Evolutionary conservation across 768 basidiomycete species (phyloP).

Genomic region (Royoungia palumana): DNA sequence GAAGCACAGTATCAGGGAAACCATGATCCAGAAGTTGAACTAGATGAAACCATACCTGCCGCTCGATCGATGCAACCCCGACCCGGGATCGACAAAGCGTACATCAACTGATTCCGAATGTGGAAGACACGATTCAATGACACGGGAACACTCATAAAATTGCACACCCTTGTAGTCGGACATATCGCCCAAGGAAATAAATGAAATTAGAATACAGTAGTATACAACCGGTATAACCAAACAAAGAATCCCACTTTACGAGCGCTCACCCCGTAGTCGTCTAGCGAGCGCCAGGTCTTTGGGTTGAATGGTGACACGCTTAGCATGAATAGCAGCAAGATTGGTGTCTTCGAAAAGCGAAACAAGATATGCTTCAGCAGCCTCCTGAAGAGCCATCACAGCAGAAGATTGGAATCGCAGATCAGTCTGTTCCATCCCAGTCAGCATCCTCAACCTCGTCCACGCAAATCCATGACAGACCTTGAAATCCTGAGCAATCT

Average conservation of each 20-base stretch:
- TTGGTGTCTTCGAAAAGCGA: slow-evolving; percentile 77
- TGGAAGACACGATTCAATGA: no score
- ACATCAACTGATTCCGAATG: no score
- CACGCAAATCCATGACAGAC: slow-evolving; percentile 39
- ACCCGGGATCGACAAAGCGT: no score
- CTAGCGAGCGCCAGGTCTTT: slow-evolving; percentile 79
- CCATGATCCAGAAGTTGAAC: no score
- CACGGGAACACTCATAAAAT: no score
- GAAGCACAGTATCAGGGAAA: no score
- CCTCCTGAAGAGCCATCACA: slow-evolving; percentile 82
- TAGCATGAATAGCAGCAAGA: slow-evolving; percentile 79
- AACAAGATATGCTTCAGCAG: slow-evolving; percentile 75
- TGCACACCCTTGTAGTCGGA: no score
- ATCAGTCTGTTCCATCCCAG: slow-evolving; percentile 47
- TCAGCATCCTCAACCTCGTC: background rate
- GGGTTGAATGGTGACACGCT: slow-evolving; percentile 79
- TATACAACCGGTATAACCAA: slow-evolving; percentile 13
- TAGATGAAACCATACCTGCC: no score
- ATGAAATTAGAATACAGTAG: slow-evolving; percentile 22
- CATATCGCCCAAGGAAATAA: background rate
- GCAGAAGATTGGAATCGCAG: slow-evolving; percentile 88
- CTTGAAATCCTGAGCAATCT: slow-evolving; percentile 89
- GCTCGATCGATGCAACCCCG: no score
- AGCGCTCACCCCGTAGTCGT: slow-evolving; percentile 72
- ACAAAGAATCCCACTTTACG: slow-evolving; percentile 32